Conservation (phyloP, 2,329 filamentous ascomycete species). For the Fusarium cicatricum region DNA sequence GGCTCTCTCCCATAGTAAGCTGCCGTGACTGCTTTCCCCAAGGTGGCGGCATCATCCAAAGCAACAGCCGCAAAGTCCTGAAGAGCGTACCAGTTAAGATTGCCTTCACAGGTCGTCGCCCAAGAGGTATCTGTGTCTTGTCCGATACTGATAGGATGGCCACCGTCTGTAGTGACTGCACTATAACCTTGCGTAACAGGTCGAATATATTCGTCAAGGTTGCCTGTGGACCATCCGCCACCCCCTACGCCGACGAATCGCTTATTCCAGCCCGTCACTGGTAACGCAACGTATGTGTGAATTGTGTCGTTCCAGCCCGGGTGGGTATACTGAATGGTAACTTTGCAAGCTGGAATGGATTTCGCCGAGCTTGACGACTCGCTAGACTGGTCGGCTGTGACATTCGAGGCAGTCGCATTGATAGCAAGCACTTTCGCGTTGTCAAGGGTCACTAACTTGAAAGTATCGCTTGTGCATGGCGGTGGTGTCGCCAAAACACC, state of each 20-base stretch:
- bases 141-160: background rate
- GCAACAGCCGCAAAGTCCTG: constrained; percentile 41
- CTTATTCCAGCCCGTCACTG: constrained; percentile 21
- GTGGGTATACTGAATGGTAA: constrained; percentile 21
- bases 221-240: constrained; percentile 23
- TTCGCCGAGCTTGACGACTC: background rate
- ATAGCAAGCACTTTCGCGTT: constrained; percentile 5
- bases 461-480: background rate
- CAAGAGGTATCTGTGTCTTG: constrained; percentile 1
- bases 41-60: constrained; percentile 47
- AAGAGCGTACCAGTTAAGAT: constrained; percentile 37
- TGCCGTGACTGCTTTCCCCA: constrained; percentile 53
- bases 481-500: fast-evolving
- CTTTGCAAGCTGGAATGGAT: constrained; percentile 1
- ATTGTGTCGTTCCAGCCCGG: constrained; percentile 26
- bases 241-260: constrained; percentile 27
- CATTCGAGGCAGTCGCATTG: background rate
- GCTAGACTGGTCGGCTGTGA: background rate
- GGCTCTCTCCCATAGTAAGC: constrained; percentile 50
- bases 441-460: background rate
- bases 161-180: constrained; percentile 23
- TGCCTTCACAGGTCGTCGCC: constrained; percentile 28
- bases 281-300: constrained; percentile 18
- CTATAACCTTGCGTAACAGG: constrained; percentile 14
- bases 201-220: background rate